These are phyloP conservation scores for Globisporangium sylvaticum DNA, from an alignment of 352 stramenopile species.

Conservation along the genomic window DNA sequence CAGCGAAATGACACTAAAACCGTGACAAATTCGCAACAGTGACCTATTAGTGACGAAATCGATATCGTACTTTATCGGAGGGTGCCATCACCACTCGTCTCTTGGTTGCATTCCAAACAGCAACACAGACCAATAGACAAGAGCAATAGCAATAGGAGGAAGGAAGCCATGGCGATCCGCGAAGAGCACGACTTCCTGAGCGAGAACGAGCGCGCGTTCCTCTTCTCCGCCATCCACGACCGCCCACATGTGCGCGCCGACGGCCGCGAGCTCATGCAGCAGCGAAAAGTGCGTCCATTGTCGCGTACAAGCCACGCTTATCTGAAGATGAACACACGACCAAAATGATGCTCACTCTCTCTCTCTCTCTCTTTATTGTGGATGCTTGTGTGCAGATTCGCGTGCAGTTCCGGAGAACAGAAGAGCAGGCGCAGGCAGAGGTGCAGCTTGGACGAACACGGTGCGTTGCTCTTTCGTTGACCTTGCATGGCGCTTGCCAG, in stretches of 20 bases:
- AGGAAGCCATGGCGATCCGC: conserved; percentile 36
- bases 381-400: conserved; percentile 32
- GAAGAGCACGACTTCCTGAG: conserved; percentile 76
- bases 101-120: background rate
- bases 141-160: background rate
- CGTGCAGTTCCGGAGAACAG: conserved; percentile 77
- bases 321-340: background rate
- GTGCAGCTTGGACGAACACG: conserved; percentile 75
- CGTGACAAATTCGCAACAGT: background rate
- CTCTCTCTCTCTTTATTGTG: background rate
- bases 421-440: conserved; percentile 72
- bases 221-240: conserved; percentile 56
- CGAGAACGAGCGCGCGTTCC: conserved; percentile 79
- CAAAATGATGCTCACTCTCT: background rate
- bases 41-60: background rate
- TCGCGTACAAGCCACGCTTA: background rate
- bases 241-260: conserved; percentile 64
- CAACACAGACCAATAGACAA: background rate
- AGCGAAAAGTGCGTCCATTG: conserved; percentile 45
- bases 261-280: conserved; percentile 74
- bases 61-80: conserved; percentile 16
- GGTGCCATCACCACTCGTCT: conserved; percentile 17
- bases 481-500: background rate
- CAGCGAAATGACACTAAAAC: background rate
- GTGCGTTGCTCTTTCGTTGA: conserved; percentile 23